A percentile compares a stretch with the other conserved stretches of the same genome.
phyloP scores from a whole-genome alignment of 2,329 filamentous ascomycete genomes.

The Fusarium longipes region DNA sequence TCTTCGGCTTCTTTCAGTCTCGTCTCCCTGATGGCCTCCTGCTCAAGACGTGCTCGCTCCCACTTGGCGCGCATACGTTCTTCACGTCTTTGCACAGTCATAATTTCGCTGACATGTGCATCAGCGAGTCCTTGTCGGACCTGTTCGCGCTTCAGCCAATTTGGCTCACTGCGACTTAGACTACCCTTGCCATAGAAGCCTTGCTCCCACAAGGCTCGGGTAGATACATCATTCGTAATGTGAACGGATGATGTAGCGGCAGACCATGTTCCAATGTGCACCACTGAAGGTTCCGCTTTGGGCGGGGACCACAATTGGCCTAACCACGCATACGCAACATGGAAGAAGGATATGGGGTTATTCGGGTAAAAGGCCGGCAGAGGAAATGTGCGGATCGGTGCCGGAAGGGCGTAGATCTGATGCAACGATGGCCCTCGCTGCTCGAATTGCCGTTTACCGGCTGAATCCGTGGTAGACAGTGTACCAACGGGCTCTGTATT shows the following conservation, averaged over 20 bases:
- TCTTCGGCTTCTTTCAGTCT: constrained; percentile 58
- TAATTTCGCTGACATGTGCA: constrained; percentile 81
- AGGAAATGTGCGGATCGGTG: constrained; percentile 84
- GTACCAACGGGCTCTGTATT: constrained; percentile 39
- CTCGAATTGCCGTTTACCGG: constrained; percentile 40
- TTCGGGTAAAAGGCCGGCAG: constrained; percentile 89
- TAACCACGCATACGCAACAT: constrained; percentile 81
- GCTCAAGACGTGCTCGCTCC: constrained; percentile 88
- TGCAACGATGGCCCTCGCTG: constrained; percentile 62
- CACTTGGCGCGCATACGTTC: constrained; percentile 88
- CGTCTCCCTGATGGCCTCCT: constrained; percentile 83
- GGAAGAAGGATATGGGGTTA: constrained; percentile 89
- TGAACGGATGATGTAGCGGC: constrained; percentile 83
- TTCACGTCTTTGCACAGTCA: constrained; percentile 79
- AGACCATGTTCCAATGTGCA: constrained; percentile 84
- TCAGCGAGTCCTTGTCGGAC: constrained; percentile 73
- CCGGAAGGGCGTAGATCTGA: constrained; percentile 83
- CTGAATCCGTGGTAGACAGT: constrained; percentile 36
- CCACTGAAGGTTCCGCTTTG: constrained; percentile 69
- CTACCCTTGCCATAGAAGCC: constrained; percentile 97
- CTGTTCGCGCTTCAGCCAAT: constrained; percentile 88
- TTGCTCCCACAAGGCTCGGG: constrained; percentile 91
- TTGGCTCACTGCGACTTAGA: constrained; percentile 93
- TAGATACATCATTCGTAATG: constrained; percentile 78
- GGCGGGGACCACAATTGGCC: constrained; percentile 77